Evolutionary conservation across 1,139 yeast genomes (phyloP), one percentile per base, ranked within the genome.

Genomic region (Yamadazyma siamensis): DNA sequence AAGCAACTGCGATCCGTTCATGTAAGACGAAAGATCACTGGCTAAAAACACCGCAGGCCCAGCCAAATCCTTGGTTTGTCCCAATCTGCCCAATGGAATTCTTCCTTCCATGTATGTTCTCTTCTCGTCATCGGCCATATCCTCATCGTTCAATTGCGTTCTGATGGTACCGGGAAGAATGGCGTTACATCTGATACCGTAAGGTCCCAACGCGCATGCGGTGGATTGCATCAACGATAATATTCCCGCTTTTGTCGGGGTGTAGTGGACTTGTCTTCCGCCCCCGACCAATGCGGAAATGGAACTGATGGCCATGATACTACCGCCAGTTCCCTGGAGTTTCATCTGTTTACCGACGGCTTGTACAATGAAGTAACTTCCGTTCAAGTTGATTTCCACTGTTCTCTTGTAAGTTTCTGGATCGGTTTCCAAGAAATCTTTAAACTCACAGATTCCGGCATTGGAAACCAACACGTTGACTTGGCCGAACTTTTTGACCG

Each of bases 181-280:
- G 6, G 71, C 69, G 44, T 66, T 66, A 35, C 65, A 59, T 37
- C 66, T 49, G 22, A 62, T 62, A 5, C 64, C 63, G 38, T 53
- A 56, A 23, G 57, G 51, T 0, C 73, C 73, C 20, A 65, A 50
- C 2, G 70, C 68, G 31, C 61, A 58, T 2, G 73, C 73, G 17
- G 59, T 55, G 4, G 69, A 59, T 39, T 66, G 71, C 55, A 64
- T 66, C 36, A 67, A 47, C 8, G 70, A 62, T 29, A 65, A 47
- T 23, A 66, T 55, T n/a, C 71, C 74, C 4, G 71, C 72, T 38
- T 67, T 67, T 6, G 74, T 63, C n/a, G 73, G 69, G 7, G 70
- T 63, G 41, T 66, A 67, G 39, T 65, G 71, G 4, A 65, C 58
- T 35, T 65, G 69, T 24, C 39, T 38, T 5, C 56, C 64, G 13